phyloP scores from a whole-genome alignment of 2,329 filamentous ascomycete species.

The Talaromyces sp. region DNA sequence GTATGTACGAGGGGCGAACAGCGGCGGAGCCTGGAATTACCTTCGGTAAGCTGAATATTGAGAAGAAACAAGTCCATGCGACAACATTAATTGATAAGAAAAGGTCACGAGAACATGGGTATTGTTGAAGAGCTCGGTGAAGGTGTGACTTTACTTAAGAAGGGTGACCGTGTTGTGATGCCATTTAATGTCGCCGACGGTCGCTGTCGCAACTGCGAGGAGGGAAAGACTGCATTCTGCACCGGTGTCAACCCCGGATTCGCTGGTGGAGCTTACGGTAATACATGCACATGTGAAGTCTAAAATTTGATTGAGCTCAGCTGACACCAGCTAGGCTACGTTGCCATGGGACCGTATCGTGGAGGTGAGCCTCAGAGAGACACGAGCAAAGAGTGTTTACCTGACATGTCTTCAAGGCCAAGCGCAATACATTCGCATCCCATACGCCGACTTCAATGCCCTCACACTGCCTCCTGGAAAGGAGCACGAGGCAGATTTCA shows the following conservation, averaged over 20 bases:
- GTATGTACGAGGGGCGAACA: slow-evolving; percentile 67
- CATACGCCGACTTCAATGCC: slow-evolving; percentile 69
- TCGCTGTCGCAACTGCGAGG: slow-evolving; percentile 65
- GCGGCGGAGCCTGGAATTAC: slow-evolving; percentile 64
- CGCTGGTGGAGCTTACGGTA: slow-evolving; percentile 62
- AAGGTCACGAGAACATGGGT: slow-evolving; percentile 64
- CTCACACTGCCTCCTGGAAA: slow-evolving; percentile 63
- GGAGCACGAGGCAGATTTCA: slow-evolving; percentile 59
- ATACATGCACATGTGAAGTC: background rate
- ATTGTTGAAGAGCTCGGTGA: slow-evolving; percentile 58
- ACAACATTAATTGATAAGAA: background rate
- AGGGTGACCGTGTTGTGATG: slow-evolving; percentile 66
- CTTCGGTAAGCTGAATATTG: slow-evolving; percentile 44
- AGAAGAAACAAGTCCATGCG: background rate
- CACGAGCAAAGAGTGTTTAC: background rate
- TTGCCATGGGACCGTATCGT: slow-evolving; percentile 51
- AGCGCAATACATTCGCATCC: slow-evolving; percentile 66
- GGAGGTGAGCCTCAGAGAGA: slow-evolving; percentile 42
- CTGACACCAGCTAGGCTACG: slow-evolving; percentile 40
- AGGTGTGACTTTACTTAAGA: slow-evolving; percentile 63
- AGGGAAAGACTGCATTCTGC: slow-evolving; percentile 66
- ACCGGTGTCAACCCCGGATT: slow-evolving; percentile 66
- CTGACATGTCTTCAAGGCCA: slow-evolving; percentile 37
- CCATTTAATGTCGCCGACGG: slow-evolving; percentile 69
- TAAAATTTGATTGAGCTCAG: background rate